Evolutionary conservation across 176 grass and related monocot species (phyloP).

Genomic region (Triticum turgidum): DNA sequence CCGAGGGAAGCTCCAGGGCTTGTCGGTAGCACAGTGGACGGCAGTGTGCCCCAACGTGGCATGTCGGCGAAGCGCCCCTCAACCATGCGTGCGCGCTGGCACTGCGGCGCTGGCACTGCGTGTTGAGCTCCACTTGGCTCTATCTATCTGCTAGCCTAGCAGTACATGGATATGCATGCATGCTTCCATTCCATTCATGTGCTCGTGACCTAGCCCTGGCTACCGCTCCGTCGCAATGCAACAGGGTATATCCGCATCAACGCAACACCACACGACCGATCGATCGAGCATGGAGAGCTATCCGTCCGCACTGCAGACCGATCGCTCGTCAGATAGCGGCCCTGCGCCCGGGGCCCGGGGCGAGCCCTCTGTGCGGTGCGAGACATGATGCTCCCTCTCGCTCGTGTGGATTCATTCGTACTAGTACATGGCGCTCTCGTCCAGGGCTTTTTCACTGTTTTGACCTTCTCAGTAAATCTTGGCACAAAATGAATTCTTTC

Average conservation of each 20-base stretch:
- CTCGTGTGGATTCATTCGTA: background rate
- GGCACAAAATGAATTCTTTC: too few relatives aligned
- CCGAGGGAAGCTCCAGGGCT: background rate
- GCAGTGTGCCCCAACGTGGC: slow-evolving; percentile 19
- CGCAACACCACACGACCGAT: background rate
- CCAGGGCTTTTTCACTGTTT: too few relatives aligned
- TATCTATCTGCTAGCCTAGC: background rate
- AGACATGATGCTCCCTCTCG: background rate
- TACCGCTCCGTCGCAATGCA: background rate
- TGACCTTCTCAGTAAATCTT: too few relatives aligned
- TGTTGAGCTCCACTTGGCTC: background rate
- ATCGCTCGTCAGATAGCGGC: background rate
- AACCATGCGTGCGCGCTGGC: background rate
- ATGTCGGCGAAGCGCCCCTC: slow-evolving; percentile 3
- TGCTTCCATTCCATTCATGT: background rate
- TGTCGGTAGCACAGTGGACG: slow-evolving; percentile 20
- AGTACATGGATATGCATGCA: background rate
- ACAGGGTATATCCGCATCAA: background rate
- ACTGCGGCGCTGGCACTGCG: background rate
- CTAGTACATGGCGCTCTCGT: background rate
- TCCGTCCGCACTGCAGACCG: background rate
- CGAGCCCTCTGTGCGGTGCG: background rate
- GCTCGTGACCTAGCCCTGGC: background rate
- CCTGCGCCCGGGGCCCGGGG: background rate
- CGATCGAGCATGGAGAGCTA: background rate